Percentiles rank a stretch among this genome's conserved stretches.
phyloP scores from a whole-genome alignment of 2,329 filamentous ascomycete genomes.

The Fusarium fracticaudum region DNA sequence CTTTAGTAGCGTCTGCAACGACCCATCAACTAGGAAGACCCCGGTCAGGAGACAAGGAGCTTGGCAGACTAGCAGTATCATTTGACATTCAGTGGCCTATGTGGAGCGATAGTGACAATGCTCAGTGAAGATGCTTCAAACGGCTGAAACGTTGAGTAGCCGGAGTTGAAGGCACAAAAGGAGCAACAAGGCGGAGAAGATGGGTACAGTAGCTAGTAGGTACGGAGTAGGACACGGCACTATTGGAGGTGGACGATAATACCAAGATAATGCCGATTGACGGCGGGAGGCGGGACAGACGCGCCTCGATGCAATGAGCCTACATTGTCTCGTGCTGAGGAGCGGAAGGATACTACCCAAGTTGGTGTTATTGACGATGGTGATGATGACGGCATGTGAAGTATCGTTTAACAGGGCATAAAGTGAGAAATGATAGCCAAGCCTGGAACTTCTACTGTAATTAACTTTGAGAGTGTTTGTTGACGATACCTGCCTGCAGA shows the following conservation, averaged over 20 bases:
- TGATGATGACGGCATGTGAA: neutral
- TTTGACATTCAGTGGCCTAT: conserved; percentile 9
- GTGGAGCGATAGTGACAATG: conserved; percentile 15
- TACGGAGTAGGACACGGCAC: neutral
- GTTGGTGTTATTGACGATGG: neutral
- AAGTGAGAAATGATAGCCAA: neutral
- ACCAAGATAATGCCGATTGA: neutral
- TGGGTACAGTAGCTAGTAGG: neutral
- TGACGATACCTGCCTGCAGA: neutral
- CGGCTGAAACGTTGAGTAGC: neutral
- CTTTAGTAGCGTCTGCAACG: conserved; percentile 27
- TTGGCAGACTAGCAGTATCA: neutral
- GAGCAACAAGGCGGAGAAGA: conserved; percentile 9
- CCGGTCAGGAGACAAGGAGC: conserved; percentile 39
- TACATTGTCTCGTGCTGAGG: conserved; percentile 14
- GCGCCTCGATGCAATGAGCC: conserved; percentile 27
- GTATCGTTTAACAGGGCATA: neutral
- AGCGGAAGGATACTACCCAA: neutral
- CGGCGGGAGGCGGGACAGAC: conserved; percentile 10
- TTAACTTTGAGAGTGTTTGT: conserved; percentile 1
- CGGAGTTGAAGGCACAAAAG: neutral
- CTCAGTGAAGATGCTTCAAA: conserved; percentile 5
- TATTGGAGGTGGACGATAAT: conserved; percentile 12
- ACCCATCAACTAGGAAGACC: conserved; percentile 23
- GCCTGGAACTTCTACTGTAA: neutral